Evolutionary conservation across 257 asterid species (phyloP), one percentile per base, ranked within the genome.

Genomic region (Cordia subcordata): DNA sequence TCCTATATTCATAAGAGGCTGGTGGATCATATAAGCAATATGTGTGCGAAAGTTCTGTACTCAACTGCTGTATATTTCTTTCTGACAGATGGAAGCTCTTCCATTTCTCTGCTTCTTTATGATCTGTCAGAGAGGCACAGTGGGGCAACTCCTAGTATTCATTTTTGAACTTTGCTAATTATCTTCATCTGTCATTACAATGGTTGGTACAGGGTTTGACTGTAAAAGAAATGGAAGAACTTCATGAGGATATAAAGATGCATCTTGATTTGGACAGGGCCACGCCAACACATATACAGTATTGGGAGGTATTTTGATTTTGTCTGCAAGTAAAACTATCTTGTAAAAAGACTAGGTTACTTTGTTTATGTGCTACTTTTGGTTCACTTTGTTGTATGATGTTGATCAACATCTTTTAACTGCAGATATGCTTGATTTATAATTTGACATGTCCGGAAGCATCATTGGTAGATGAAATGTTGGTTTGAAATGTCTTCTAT

Each of bases 191-290:
- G 22, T 39, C 49, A 53, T 49, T 55, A 74, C 11, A 39, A 47
- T 44, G 46, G 57, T 38, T 53, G 37, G 46, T 67, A 52, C 74
- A 86, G 95, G 97, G 99, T 45, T 74, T 92, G 81, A 81, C 83
- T 27, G 95, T 74, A 10, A 86, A 82, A 69, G 97, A 92, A 68
- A 86, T 85, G 88, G 97, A 92, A 74, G 97, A 92, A 72, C 94
- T 92, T 69, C 94, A 81, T 35, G 84, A 82, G 56, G 99, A 92
- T 69, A 88, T 92, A 57, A 92, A 92, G 78, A 73, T 88, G 94
- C 97, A 88, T 73, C 88, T 92, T 59, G 99, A 82, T 70, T 71
- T 88, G 13, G 99, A 88, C 72, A 79, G 91, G 74, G 88, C 90
- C 20, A 92, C 99, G 19, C 89, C 92, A 20, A 79, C 87, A 14